These are phyloP conservation scores for Protea cynaroides DNA, from an alignment of 164 flowering plant species.

Conservation along the genomic window DNA sequence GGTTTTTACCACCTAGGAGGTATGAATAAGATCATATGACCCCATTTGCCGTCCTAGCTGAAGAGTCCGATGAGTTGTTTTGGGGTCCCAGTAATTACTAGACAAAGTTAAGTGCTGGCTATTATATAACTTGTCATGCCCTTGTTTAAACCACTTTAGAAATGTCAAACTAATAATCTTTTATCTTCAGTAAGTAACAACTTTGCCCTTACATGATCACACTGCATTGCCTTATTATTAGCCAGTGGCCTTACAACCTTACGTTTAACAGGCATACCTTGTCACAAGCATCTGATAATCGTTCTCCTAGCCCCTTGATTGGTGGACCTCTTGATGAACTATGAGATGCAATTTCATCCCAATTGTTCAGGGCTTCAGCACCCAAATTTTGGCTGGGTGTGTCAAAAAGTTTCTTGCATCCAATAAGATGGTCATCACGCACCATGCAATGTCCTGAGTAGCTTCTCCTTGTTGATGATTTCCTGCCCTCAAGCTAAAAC, in stretches of 20 bases:
- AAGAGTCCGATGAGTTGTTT: too few relatives aligned
- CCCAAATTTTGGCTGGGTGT: slow-evolving; percentile 18
- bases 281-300: slow-evolving; percentile 5
- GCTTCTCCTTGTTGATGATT: slow-evolving; percentile 37
- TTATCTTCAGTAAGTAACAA: neutral
- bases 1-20: too few relatives aligned
- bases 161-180: neutral
- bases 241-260: neutral
- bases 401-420: slow-evolving; percentile 26
- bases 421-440: slow-evolving; percentile 25
- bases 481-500: slow-evolving; percentile 30
- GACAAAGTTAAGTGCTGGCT: too few relatives aligned
- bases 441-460: slow-evolving; percentile 35
- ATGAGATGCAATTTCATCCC: slow-evolving; percentile 10
- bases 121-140: too few relatives aligned
- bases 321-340: slow-evolving; percentile 14
- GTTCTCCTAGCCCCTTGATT: slow-evolving; percentile 19
- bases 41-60: too few relatives aligned
- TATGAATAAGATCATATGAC: too few relatives aligned
- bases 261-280: slow-evolving; percentile 9
- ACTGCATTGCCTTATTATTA: neutral
- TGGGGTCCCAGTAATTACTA: too few relatives aligned
- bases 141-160: neutral
- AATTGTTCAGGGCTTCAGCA: slow-evolving; percentile 8
- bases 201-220: neutral